Conservation (phyloP, 2,329 filamentous ascomycete species). For the Rugonectria rugulosa region DNA sequence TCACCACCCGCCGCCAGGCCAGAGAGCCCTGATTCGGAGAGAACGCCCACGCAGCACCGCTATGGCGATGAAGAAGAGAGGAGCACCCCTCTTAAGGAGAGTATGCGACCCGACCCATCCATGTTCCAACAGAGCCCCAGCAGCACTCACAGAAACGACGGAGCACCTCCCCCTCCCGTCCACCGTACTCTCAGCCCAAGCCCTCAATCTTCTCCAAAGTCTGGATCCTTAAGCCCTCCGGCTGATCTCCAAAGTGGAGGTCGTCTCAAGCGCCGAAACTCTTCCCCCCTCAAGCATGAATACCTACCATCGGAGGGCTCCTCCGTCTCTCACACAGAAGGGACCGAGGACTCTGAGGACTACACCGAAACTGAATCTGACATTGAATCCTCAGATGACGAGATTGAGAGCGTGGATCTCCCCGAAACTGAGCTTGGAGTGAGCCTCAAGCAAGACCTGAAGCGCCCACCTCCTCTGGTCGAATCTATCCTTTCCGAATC, state of each 20-base stretch:
- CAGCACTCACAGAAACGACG: constrained; percentile 57
- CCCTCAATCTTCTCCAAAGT: constrained; percentile 41
- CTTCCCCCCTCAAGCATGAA: constrained; percentile 95
- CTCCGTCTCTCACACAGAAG: constrained; percentile 63
- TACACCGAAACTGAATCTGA: constrained; percentile 61
- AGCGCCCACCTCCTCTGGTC: constrained; percentile 34
- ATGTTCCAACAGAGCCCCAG: constrained; percentile 43
- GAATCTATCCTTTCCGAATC: constrained; percentile 57
- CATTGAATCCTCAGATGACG: constrained; percentile 58
- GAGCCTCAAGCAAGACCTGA: constrained; percentile 53
- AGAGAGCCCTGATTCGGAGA: constrained; percentile 38
- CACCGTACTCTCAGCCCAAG: constrained; percentile 54
- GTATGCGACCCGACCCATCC: constrained; percentile 48
- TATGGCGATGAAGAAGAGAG: constrained; percentile 37
- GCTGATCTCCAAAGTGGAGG: constrained; percentile 53
- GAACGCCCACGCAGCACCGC: constrained; percentile 48
- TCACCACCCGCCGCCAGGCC: constrained; percentile 37
- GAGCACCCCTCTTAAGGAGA: constrained; percentile 46
- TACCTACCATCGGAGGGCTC: constrained; percentile 84
- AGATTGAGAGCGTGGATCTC: constrained; percentile 67
- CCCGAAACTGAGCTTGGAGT: constrained; percentile 66
- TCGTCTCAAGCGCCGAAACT: constrained; percentile 74
- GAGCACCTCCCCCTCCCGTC: constrained; percentile 62
- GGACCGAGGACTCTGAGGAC: constrained; percentile 53
- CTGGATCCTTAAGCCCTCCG: constrained; percentile 47